Evolutionary conservation across 495 filamentous ascomycete species (phyloP), one percentile per base, ranked within the genome.

Genomic region (Neurospora africana): DNA sequence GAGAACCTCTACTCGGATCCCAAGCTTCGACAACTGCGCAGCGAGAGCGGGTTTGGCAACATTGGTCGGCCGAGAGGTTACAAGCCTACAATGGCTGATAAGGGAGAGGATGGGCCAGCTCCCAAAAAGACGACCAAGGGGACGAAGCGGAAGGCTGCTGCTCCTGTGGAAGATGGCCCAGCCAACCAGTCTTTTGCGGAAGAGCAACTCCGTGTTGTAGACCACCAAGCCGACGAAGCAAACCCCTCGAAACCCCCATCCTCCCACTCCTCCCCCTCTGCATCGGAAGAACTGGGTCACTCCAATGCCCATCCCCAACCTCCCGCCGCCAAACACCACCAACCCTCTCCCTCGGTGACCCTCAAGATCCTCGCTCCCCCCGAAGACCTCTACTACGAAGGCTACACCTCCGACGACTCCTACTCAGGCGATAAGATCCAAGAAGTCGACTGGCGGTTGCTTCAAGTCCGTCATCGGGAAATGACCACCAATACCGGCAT

Each of bases 21-120:
- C 27, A 84, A 82, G 75, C 61, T 85, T 27, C 78, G 78, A 35
- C 69, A 74, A 6, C 70, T 85, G n/a, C 79, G 84, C 23, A 70
- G 74, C 17, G 83, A 82, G 78, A 79, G 80, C 70, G 84, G 84
- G 0, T 83, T 82, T 61, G 80, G 81, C 10, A 84, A 83, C 68
- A 85, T 86, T 21, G 84, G 84, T 3, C 76, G 84, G 5, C 84
- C 84, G 9, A 82, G 83, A 1, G 82, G 79, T 0, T 81, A 82
- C 69, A 77, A 79, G 69, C 53, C 53, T 33, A 33, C 53, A 6
- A 70, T 71, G 69, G 69, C 41, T 23, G 69, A 71, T 30, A 71
- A 71, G 43, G 41, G 41, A n/a, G 43, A 44, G 7, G 69, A 71
- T 19, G 30, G 69, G 2, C 7, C 41, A n/a, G 30, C 30, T 33